Evolutionary conservation across 345 rosid genomes (phyloP), one percentile per base, ranked within the genome.

Genomic region (Salix udensis): DNA sequence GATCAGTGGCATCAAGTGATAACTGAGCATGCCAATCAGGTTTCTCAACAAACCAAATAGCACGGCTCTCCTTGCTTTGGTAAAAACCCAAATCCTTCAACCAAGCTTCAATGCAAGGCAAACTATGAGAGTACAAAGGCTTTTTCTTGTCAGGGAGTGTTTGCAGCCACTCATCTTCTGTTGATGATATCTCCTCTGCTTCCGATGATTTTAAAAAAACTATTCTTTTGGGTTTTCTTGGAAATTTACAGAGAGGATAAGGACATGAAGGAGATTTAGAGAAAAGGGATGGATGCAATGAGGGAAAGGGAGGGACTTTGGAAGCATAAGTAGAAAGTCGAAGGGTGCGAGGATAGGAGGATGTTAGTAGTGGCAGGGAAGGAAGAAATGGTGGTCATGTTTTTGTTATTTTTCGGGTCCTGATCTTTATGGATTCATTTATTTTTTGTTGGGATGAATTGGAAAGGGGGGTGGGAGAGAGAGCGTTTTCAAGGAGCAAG

Each of bases 21-120:
- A 93, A 67, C 44, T 92, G 98, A 26, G 96, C 99, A 21, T 91
- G 91, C 97, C 98, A 96, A 76, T 93, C 94, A 65, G 86, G 88
- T 76, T 91, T 91, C 77, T 96, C 90, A 64, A 91, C 75, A 39
- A 87, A 72, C 98, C 97, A 95, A 74, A 90, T 78, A 52, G 97
- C 94, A 40, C 90, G 89, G 82, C 93, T 92, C 16, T 89, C 97
- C 77, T 81, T 85, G 82, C 90, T 88, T 82, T 89, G 97, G 46
- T 70, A 79, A 86, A 93, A 95, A 80, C 94, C 98, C 77, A 93
- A 70, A 16, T 73, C 87, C 77, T 79, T 88, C 34, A 95, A 84
- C 98, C 97, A 95, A 23, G 94, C 91, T 74, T 95, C 97, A 74
- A 93, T 91, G 74, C 98, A 90, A 34, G 97, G 97, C 85, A 95